phyloP scores from a whole-genome alignment of 495 filamentous ascomycete species.

The Acidiella bohemica region DNA sequence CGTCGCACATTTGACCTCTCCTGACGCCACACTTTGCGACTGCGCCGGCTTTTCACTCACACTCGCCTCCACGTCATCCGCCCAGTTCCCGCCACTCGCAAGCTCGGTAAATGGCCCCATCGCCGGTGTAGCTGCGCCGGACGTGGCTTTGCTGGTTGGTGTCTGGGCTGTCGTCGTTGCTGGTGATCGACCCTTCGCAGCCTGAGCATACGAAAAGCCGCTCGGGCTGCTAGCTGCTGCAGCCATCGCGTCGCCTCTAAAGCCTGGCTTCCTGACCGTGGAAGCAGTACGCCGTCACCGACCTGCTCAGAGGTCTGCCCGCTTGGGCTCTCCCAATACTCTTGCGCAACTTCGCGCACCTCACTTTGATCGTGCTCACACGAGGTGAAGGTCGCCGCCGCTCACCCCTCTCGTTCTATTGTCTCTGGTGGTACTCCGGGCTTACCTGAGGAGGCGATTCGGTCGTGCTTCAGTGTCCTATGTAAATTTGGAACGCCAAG shows the following conservation, averaged over 20 bases:
- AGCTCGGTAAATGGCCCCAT: conserved; percentile 16
- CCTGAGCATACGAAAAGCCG: conserved; percentile 85
- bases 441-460: too few species aligned
- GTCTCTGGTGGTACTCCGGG: too few species aligned
- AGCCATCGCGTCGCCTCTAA: conserved; percentile 12
- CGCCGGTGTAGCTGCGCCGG: conserved; percentile 21
- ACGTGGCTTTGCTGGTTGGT: conserved; percentile 28
- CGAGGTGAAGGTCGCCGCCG: not conserved
- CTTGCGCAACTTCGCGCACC: conserved; percentile 1
- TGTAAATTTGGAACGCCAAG: too few species aligned
- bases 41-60: conserved; percentile 7
- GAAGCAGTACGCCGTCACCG: not conserved
- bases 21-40: not conserved
- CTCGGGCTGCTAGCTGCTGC: conserved; percentile 8
- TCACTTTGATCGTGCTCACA: not conserved
- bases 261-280: not conserved
- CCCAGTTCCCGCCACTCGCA: conserved; percentile 24
- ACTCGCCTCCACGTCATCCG: conserved; percentile 26
- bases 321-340: conserved; percentile 1
- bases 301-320: conserved; percentile 5
- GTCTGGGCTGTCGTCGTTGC: conserved; percentile 19
- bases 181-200: conserved; percentile 60
- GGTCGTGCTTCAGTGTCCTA: too few species aligned
- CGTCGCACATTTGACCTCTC: not conserved
- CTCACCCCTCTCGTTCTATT: too few species aligned